A percentile compares a stretch with the other conserved stretches of the same genome.
These are phyloP conservation scores for Scenedesmus sp. DNA, from an alignment of 163 green algal species.

Conservation along the genomic window DNA sequence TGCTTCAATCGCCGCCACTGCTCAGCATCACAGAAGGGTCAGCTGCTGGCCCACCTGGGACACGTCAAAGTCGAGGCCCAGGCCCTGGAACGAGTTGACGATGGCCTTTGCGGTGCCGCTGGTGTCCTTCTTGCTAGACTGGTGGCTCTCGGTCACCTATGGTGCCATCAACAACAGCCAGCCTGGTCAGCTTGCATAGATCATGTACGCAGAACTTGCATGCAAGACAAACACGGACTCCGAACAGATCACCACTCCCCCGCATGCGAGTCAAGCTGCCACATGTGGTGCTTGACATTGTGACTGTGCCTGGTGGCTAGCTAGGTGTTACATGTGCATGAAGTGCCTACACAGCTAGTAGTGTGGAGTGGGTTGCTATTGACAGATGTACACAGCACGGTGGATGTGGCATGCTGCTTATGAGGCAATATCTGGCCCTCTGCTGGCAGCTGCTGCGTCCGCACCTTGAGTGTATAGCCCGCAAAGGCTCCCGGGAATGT, in stretches of 20 bases:
- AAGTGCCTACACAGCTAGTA: neutral
- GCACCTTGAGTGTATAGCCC: conserved; percentile 90
- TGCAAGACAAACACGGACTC: too few species aligned
- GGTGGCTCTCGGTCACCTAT: conserved; percentile 96
- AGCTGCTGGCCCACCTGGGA: conserved; percentile 10
- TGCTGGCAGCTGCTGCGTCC: neutral
- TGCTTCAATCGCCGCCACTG: neutral
- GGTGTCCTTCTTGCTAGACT: conserved; percentile 97
- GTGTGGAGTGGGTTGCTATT: neutral
- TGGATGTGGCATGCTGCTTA: neutral
- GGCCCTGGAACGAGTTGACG: conserved; percentile 66
- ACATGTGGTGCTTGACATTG: neutral
- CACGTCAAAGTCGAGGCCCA: conserved; percentile 70
- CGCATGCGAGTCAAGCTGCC: neutral
- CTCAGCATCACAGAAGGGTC: neutral
- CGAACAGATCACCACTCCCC: neutral
- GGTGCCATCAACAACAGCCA: neutral
- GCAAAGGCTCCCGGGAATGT: conserved; percentile 92
- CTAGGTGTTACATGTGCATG: neutral
- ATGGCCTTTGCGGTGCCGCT: conserved; percentile 96
- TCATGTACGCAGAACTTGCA: too few species aligned
- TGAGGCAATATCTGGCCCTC: too few species aligned
- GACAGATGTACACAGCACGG: neutral
- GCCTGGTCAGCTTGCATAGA: too few species aligned
- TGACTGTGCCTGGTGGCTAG: neutral